Percentiles rank a stretch among this genome's conserved stretches.
Evolutionary conservation across 768 basidiomycete genomes (phyloP).

Genomic region (Boletus pseudopeckii): DNA sequence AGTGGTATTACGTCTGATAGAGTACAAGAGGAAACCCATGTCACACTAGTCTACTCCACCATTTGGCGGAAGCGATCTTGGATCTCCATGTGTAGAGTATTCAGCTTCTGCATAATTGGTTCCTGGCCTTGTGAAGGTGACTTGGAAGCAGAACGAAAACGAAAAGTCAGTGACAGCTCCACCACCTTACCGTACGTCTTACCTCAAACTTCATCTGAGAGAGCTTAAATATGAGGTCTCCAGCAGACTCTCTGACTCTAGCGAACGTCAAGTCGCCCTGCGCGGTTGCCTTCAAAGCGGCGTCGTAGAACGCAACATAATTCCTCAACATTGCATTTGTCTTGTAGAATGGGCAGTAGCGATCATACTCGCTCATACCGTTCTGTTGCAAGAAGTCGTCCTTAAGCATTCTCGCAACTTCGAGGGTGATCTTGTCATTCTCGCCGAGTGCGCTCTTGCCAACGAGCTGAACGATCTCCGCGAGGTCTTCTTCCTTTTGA

Average conservation of each 20-base stretch:
- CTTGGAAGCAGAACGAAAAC: conserved; percentile 36
- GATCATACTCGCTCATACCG: conserved; percentile 96
- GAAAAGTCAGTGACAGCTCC: conserved; percentile 9
- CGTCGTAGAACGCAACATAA: conserved; percentile 91
- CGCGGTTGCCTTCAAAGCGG: conserved; percentile 81
- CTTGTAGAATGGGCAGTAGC: conserved; percentile 99
- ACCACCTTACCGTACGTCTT: conserved; percentile 18
- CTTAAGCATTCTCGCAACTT: conserved; percentile 96
- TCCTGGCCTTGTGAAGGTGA: conserved; percentile 91
- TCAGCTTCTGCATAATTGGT: conserved; percentile 75
- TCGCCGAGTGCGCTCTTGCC: conserved; percentile 98
- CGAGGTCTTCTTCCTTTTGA: conserved; percentile 97
- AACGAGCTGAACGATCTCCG: conserved; percentile 99
- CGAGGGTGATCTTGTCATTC: conserved; percentile 96
- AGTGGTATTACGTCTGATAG: conserved; percentile 21
- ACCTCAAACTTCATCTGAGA: conserved; percentile 99
- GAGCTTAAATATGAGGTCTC: conserved; percentile 93
- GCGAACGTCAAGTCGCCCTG: conserved; percentile 81
- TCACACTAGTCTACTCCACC: conserved; percentile 53
- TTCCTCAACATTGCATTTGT: conserved; percentile 93
- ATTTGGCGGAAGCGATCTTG: conserved; percentile 89
- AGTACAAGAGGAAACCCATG: conserved; percentile 14
- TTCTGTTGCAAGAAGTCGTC: conserved; percentile 98
- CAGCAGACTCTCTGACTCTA: conserved; percentile 80
- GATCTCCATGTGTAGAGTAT: conserved; percentile 79